These are phyloP conservation scores for Saccharomycopsis hybrid DNA, from an alignment of 1,139 yeast genomes.

Conservation along the genomic window DNA sequence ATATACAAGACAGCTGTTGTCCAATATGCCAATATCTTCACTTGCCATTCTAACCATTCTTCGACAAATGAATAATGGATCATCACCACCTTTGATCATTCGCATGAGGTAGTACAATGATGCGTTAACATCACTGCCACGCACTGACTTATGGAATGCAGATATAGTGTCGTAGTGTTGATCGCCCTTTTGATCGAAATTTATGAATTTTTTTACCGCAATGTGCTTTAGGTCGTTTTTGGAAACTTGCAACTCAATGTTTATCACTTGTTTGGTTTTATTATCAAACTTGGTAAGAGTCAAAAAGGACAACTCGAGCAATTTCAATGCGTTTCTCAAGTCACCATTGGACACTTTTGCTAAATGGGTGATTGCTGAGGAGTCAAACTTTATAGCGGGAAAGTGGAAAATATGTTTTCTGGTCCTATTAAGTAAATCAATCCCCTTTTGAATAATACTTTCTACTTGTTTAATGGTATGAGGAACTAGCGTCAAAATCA, in stretches of 20 bases:
- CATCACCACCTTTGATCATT: slow-evolving; percentile 93
- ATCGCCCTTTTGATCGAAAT: slow-evolving; percentile 86
- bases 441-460: slow-evolving; percentile 55
- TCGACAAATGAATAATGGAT: slow-evolving; percentile 81
- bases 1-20: slow-evolving; percentile 78
- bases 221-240: slow-evolving; percentile 35
- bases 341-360: slow-evolving; percentile 85
- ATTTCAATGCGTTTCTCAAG: slow-evolving; percentile 74
- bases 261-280: slow-evolving; percentile 4
- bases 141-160: slow-evolving; percentile 85
- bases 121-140: slow-evolving; percentile 90
- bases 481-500: slow-evolving; percentile 74
- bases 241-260: background rate
- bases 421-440: slow-evolving; percentile 52
- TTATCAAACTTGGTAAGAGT: slow-evolving; percentile 11
- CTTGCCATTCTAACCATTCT: slow-evolving; percentile 90
- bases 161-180: slow-evolving; percentile 91
- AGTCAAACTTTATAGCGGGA: slow-evolving; percentile 39
- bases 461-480: slow-evolving; percentile 50
- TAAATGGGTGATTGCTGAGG: slow-evolving; percentile 58
- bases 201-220: slow-evolving; percentile 47
- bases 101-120: slow-evolving; percentile 79
- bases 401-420: slow-evolving; percentile 33
- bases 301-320: slow-evolving; percentile 53
- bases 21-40: slow-evolving; percentile 82